Evolutionary conservation across 441 rosid genomes (phyloP).

Genomic region (Sinapis alba): DNA sequence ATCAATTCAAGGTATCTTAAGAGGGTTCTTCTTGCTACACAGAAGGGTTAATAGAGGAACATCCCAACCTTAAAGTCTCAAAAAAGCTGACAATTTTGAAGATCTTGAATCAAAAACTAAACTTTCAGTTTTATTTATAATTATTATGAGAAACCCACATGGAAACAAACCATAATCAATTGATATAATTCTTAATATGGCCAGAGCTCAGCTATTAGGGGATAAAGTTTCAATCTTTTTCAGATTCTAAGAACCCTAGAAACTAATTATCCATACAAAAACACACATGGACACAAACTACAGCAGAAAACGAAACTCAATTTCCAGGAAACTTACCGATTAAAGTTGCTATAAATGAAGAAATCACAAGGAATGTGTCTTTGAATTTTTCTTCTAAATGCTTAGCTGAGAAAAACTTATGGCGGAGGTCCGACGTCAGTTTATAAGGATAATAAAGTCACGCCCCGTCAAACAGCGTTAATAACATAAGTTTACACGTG

Average conservation of each 20-base stretch:
- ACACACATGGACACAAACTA: no score
- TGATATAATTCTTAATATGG: background rate
- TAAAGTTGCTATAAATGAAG: constrained; percentile 2
- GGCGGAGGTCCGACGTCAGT: constrained; percentile 27
- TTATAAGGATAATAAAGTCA: constrained; percentile 1
- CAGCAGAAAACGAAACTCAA: no score
- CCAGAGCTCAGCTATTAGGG: background rate
- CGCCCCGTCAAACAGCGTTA: background rate
- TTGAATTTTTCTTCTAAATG: constrained; percentile 5
- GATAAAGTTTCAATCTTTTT: constrained; percentile 1
- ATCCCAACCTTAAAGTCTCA: background rate
- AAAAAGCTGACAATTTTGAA: constrained; percentile 28
- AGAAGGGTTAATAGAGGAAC: background rate
- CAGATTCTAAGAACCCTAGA: background rate
- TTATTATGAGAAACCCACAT: background rate
- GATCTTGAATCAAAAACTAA: constrained; percentile 6
- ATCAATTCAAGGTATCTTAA: no score
- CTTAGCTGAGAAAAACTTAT: background rate
- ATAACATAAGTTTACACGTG: background rate
- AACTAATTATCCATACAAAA: constrained; percentile 2
- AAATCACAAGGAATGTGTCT: constrained; percentile 5
- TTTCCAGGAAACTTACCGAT: constrained; percentile 25
- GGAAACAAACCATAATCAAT: constrained; percentile 2
- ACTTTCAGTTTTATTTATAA: background rate
- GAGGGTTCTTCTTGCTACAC: background rate